Evolutionary conservation across 805 yeast genomes (phyloP), one percentile per base, ranked within the genome.

Genomic region (Ogataea pilisensis): DNA sequence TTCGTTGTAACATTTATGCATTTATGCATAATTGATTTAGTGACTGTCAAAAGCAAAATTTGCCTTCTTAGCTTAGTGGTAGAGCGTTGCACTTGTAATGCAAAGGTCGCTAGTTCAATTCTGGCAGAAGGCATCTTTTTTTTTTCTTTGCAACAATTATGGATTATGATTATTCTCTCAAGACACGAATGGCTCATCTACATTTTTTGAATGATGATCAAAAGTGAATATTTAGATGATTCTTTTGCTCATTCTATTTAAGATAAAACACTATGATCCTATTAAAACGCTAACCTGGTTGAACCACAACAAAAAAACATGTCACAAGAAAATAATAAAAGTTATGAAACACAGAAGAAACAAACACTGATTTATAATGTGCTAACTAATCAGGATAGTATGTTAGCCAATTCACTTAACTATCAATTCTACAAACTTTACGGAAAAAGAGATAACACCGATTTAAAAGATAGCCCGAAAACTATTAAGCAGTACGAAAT

Each of bases 41-140:
- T n/a, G n/a, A n/a, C 8, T 16, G 2, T 8, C 12, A 29, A n/a
- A 18, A 16, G 5, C 19, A 11, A 29, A 34, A 34, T 14, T 38
- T 37, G 95, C 95, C 95, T 76, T 80, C 78, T 86, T 87, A 86
- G 95, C 95, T 86, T 85, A 87, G 96, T 85, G 95, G 95, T 86
- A 87, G 93, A 86, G 95, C 95, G 95, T 85, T 84, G 95, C 96
- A 87, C 96, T 87, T 87, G 96, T 87, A 87, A 85, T 85, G 95
- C 93, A 82, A 83, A 83, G 91, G 89, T 84, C 91, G 88, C 87
- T 82, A 82, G 89, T 82, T 82, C 88, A 80, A 82, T 79, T 80
- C 88, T 80, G 87, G 84, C 85, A 81, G 75, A 77, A 67, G 87
- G 87, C 87, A 79, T 27, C 44, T 51, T 40, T 50, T 63, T 64